Percentiles rank a stretch among this genome's conserved stretches.
Conservation (phyloP, 495 filamentous ascomycete genomes). For the Aspergillus egyptiacus region DNA sequence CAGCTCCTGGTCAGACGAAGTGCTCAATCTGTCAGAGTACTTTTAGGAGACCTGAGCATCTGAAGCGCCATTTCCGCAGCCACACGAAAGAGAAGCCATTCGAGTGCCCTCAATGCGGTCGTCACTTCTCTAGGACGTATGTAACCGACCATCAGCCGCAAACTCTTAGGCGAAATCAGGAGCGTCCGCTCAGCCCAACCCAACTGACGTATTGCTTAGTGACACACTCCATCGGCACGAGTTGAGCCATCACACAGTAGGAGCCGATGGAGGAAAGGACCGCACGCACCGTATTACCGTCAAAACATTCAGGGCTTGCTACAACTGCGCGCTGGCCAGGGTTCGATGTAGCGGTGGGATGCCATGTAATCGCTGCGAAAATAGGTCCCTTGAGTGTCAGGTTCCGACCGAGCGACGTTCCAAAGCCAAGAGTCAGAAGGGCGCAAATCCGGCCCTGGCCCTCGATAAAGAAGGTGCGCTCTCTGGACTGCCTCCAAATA, state of each 20-base stretch:
- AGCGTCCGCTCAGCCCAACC: no score
- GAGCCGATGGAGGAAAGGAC: constrained; percentile 35
- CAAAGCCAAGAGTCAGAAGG: constrained; percentile 28
- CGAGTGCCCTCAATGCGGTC: constrained; percentile 58
- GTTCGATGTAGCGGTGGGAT: constrained; percentile 51
- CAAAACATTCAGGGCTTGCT: constrained; percentile 49
- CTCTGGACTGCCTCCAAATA: constrained; percentile 11
- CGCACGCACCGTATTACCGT: constrained; percentile 38
- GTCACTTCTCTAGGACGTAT: constrained; percentile 60
- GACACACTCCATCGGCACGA: constrained; percentile 55
- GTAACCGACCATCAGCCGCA: no score
- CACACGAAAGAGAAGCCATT: constrained; percentile 68
- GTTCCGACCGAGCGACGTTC: constrained; percentile 45
- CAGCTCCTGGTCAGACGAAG: constrained; percentile 25
- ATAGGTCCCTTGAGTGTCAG: constrained; percentile 45
- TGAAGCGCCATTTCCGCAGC: constrained; percentile 66
- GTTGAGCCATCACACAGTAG: constrained; percentile 42
- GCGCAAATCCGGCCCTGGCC: constrained; percentile 6
- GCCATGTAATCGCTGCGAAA: constrained; percentile 49
- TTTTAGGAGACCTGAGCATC: constrained; percentile 63
- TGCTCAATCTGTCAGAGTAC: constrained; percentile 49
- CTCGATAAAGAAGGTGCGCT: constrained; percentile 12
- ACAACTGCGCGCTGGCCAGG: constrained; percentile 49
- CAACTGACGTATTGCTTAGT: constrained; percentile 18
- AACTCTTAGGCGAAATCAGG: no score